Evolutionary conservation across 441 rosid species (phyloP).

Genomic region (Rhodomyrtus psidioides): DNA sequence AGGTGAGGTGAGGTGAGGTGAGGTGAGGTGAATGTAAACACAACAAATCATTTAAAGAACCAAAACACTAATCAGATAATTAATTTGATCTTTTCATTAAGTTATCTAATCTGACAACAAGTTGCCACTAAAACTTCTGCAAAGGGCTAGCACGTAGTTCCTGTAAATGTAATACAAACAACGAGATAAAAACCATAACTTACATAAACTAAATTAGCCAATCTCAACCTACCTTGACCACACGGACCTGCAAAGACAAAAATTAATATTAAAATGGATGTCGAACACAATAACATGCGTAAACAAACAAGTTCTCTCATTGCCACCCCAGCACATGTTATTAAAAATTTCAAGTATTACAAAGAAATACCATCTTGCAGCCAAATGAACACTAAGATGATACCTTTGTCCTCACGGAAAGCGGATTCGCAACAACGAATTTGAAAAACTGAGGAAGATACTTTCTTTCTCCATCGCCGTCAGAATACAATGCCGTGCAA

Average conservation of each 20-base stretch:
- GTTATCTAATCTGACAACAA: not conserved
- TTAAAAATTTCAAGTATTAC: not conserved
- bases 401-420: slow-evolving; percentile 95
- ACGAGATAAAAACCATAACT: not conserved
- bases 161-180: not conserved
- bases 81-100: not conserved
- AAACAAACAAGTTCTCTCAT: not conserved
- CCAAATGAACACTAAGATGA: not conserved
- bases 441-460: slow-evolving; percentile 97
- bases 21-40: not conserved
- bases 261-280: not conserved
- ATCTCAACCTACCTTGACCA: slow-evolving; percentile 65
- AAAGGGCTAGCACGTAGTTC: not conserved
- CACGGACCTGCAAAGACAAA: slow-evolving; percentile 64
- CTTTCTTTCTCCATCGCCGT: slow-evolving; percentile 82
- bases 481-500: slow-evolving; percentile 85
- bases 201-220: slow-evolving; percentile 21
- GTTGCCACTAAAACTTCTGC: not conserved
- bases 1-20: not conserved
- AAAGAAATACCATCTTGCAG: not conserved
- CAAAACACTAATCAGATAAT: not conserved
- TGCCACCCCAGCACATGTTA: not conserved
- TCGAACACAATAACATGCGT: not conserved
- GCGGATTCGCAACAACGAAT: slow-evolving; percentile 83
- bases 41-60: not conserved